Base-by-base conservation (phyloP, 1,284 basidiomycete species). In the Xerocomus amazonicus region DNA sequence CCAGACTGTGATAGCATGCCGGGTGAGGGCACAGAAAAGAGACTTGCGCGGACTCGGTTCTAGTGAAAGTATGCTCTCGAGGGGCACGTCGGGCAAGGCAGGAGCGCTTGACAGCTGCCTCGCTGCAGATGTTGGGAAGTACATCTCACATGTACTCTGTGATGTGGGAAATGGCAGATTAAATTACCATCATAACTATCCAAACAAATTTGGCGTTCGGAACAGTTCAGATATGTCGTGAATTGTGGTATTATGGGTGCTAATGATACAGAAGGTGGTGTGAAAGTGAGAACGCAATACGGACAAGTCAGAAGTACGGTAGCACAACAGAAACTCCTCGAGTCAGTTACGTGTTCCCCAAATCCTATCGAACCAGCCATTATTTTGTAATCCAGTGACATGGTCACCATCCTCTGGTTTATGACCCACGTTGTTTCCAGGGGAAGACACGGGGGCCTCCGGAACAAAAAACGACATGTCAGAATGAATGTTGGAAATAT, bases 91-190 rank as follows among this genome's bases (percentile, higher is more conserved):
- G 17, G 86, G 85, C 40, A 90, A 70, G 28, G 79, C 74, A 41
- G 87, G 84, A 28, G 76, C 73, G 17, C 80, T 80, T 19, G 83
- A 83, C 40, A 90, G 74, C 60, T 82, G 85, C 59, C 79, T 74
- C 26, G 88, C 85, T 45, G 86, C 80, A 31, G 84, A 82, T 17
- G 86, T 90, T 50, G 88, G 88, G 68, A 91, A 91, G 71, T 91
- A 91, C 88, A 91, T 91, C 50, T 43, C 26, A 16, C 44, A 16
- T 45, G 19, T 23, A 23, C 19, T n/a, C n/a, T 23, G 19, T 23
- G 19, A 23, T 23, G 19, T 23, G 19, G 19, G 4, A 23, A 23
- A 3, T 4, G 19, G 19, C 4, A 23, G 19, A 23, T 23, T 23
- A 23, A 23, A 23, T 23, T 23, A 23, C 19, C 19, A n/a, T 29